Evolutionary conservation across 2,329 filamentous ascomycete genomes (phyloP), one percentile per base, ranked within the genome.

Genomic region (Cladosporium sp.): DNA sequence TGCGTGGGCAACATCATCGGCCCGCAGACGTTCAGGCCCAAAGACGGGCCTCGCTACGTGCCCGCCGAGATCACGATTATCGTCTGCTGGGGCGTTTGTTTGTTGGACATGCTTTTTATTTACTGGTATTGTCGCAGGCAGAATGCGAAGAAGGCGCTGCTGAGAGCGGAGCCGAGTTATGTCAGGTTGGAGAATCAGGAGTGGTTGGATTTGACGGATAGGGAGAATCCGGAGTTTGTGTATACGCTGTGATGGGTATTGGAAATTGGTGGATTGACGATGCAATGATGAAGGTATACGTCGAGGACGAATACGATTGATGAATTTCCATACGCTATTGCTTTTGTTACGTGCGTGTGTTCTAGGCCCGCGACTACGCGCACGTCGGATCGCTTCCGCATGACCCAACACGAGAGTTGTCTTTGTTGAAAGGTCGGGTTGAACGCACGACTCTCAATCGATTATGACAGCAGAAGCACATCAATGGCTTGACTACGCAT

Each of bases 121-220:
- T 83, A 80, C 66, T 75, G 73, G 61, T 86, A 80, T 73, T 86
- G 79, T 62, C 68, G 70, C 9, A 64, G 65, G 17, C 74, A 84
- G 68, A 88, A 88, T 57, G 67, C 64, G 54, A 75, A 76, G 66
- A 87, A 86, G 69, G 79, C 73, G 0, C 60, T 61, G 7, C 60
- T 80, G 13, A 67, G 80, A 37, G 74, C 74, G 1, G 68, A 70
- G 44, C 76, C 80, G 0, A 77, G 72, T 1, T 87, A 87, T 62
- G 70, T 73, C 19, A 82, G 76, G 65, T 54, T 86, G 48, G 80
- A 82, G 63, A 85, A 86, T 54, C 82, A 86, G 65, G 84, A 86
- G 72, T 86, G 64, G 62, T 64, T 73, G 51, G 83, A 87, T 62
- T 65, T 86, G 55, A 86, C 83, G 3, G 84, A 87, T 61, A 68